phyloP scores from a whole-genome alignment of 2,329 filamentous ascomycete species.

The Podosphaera aphanis region DNA sequence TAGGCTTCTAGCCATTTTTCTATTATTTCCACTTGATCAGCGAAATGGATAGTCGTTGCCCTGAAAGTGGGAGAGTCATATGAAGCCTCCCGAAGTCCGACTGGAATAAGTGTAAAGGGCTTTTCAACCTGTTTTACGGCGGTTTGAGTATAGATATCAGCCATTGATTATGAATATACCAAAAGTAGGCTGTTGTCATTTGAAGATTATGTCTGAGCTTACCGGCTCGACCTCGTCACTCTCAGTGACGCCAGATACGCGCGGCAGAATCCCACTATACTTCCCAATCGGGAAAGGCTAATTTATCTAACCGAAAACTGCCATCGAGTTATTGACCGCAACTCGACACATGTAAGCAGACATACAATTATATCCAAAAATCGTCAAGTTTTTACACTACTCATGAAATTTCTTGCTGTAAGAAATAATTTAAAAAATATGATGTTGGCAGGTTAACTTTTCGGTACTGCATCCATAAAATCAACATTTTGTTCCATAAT shows the following conservation, averaged over 20 bases:
- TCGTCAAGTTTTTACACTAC: too few species aligned
- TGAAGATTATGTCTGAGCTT: neutral
- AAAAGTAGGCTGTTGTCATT: neutral
- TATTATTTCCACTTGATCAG: slow-evolving; percentile 73
- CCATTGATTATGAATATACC: neutral
- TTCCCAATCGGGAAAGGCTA: neutral
- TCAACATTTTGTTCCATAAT: too few species aligned
- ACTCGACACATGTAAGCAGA: too few species aligned
- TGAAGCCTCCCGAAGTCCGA: slow-evolving; percentile 54
- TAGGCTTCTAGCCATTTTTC: slow-evolving; percentile 78
- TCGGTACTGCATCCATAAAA: too few species aligned
- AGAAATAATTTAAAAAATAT: too few species aligned
- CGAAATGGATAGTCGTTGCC: slow-evolving; percentile 63
- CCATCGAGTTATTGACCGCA: too few species aligned
- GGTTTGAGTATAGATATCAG: neutral
- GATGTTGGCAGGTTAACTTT: too few species aligned
- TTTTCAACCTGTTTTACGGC: slow-evolving; percentile 5
- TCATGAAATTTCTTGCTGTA: too few species aligned
- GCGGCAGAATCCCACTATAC: neutral
- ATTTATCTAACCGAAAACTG: too few species aligned
- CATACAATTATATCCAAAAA: too few species aligned
- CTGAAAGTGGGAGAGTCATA: slow-evolving; percentile 94
- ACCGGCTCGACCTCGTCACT: neutral
- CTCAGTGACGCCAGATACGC: neutral
- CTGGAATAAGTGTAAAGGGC: slow-evolving; percentile 27